phyloP scores from a whole-genome alignment of 2,329 filamentous ascomycete species.

The Epichloe gansuensis region DNA sequence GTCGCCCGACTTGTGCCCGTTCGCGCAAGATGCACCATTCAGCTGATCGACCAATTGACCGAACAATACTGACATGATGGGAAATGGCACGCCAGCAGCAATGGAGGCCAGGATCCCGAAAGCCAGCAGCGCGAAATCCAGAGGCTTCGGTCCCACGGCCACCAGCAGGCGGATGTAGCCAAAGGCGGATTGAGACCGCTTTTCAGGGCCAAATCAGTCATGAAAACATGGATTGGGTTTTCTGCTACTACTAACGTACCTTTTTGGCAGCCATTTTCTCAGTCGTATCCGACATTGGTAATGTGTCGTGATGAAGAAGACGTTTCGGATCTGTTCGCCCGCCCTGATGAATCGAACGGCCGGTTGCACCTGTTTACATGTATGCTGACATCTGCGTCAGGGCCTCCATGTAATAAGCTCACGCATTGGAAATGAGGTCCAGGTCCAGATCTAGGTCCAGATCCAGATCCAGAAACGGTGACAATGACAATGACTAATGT shows the following conservation, averaged over 20 bases:
- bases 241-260: not conserved
- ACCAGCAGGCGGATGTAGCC: not conserved
- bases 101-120: not conserved
- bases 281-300: not conserved
- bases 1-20: constrained; percentile 8
- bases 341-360: not conserved
- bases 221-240: not conserved
- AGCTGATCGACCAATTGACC: constrained; percentile 41
- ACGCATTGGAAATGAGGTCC: not conserved
- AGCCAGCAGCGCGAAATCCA: not conserved
- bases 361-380: not conserved
- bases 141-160: not conserved
- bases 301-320: not conserved
- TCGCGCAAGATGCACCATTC: constrained; percentile 26
- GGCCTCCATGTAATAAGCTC: not conserved
- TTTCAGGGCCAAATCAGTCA: not conserved
- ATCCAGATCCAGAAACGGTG: too few relatives aligned
- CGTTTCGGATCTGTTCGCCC: not conserved
- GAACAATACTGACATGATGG: constrained; percentile 42
- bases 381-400: not conserved
- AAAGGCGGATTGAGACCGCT: not conserved
- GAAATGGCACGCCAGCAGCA: constrained; percentile 34
- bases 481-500: not conserved
- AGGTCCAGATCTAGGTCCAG: not conserved
- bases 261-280: not conserved